phyloP scores from a whole-genome alignment of 441 rosid genomes.

The Pelargonium australe region DNA sequence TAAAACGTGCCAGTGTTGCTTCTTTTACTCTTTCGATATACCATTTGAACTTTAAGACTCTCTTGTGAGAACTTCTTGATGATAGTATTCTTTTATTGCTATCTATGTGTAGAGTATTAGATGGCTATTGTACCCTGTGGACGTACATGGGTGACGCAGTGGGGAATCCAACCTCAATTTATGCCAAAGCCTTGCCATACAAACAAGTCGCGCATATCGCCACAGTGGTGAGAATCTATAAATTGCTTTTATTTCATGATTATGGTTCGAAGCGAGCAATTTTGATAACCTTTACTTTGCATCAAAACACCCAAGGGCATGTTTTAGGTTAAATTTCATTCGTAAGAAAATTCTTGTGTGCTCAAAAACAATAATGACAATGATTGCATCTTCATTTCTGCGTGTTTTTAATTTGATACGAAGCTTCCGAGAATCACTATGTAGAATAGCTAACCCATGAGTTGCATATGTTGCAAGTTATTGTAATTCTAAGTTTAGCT shows the following conservation, averaged over 20 bases:
- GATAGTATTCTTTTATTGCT: background rate
- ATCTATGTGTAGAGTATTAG: constrained; percentile 5
- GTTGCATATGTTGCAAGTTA: no score
- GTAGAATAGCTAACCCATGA: no score
- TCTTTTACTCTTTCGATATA: background rate
- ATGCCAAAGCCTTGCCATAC: constrained; percentile 38
- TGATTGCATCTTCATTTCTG: background rate
- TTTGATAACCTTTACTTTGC: background rate
- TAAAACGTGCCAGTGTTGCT: background rate
- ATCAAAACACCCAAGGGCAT: background rate
- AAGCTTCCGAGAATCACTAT: background rate
- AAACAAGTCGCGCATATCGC: constrained; percentile 33
- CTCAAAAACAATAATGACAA: background rate
- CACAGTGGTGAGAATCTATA: constrained; percentile 38
- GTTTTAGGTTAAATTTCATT: background rate
- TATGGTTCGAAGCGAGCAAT: constrained; percentile 1
- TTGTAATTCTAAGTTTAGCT: no score
- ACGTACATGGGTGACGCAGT: constrained; percentile 72
- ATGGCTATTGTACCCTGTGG: constrained; percentile 81
- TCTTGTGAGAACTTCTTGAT: background rate
- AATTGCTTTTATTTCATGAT: background rate
- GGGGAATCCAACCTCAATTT: constrained; percentile 67
- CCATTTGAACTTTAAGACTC: background rate
- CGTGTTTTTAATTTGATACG: background rate
- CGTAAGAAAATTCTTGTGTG: background rate